A percentile compares a stretch with the other conserved stretches of the same genome.
These are phyloP conservation scores for Populus hybrid DNA, from an alignment of 441 rosid species.

Conservation along the genomic window DNA sequence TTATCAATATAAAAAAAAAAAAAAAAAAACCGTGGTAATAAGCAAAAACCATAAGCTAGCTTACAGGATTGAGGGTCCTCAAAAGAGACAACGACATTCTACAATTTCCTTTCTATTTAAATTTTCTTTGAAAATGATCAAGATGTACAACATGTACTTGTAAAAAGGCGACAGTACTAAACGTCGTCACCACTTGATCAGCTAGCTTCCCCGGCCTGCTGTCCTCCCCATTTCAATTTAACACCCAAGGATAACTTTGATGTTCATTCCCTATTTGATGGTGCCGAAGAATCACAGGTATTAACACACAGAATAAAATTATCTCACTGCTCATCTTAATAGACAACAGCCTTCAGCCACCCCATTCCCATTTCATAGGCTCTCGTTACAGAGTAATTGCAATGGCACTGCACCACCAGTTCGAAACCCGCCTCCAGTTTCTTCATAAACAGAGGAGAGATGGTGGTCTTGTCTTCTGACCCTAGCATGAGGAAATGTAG, in stretches of 20 bases:
- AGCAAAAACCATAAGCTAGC: background rate
- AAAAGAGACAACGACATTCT: background rate
- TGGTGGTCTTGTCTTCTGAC: constrained; percentile 50
- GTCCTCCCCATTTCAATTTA: background rate
- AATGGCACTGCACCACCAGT: constrained; percentile 43
- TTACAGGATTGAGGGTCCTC: background rate
- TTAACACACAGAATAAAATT: constrained; percentile 18
- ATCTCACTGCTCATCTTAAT: background rate
- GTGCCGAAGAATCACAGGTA: background rate
- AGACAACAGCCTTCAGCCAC: background rate
- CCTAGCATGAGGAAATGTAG: constrained; percentile 29
- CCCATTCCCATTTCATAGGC: constrained; percentile 20
- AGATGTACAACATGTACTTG: background rate
- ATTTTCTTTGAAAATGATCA: background rate
- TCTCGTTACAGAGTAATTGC: constrained; percentile 65
- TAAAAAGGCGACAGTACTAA: background rate
- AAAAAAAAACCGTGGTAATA: too few relatives aligned
- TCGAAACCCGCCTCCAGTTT: constrained; percentile 32
- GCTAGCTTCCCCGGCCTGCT: background rate
- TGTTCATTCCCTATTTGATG: background rate
- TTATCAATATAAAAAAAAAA: too few relatives aligned
- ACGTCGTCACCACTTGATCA: background rate
- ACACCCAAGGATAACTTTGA: background rate
- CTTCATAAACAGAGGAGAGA: constrained; percentile 44
- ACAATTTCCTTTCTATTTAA: background rate